Base-by-base conservation (phyloP, 139 green algal species). In the Volvox africanus region DNA sequence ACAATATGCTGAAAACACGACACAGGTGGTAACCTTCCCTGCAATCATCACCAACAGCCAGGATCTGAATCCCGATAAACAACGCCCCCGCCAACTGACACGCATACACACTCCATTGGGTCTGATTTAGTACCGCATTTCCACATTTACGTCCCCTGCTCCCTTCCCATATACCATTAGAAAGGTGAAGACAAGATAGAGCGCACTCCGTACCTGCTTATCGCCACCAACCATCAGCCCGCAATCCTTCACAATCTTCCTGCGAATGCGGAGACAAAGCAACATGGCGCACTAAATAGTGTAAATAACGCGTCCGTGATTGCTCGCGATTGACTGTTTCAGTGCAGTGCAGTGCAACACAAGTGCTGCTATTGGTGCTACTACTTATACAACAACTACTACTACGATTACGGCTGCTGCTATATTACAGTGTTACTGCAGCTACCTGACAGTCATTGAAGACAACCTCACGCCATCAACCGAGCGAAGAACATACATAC, bases 181-280 rank as follows among this genome's bases (percentile, higher is more conserved):
- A 9, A 55, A 55, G 44, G 9, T 9, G 44, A 5, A 14, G 44
- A 55, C 44, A 9, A 14, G 44, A 9, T 9, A 55, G 44, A n/a
- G n/a, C n/a, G n/a, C 44, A 9, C 44, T 9, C 44, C 44, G 44
- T 55, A 84, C 78, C 78, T 84, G 78, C 78, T 84, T 84, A 36
- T 37, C 37, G 17, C 20, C 20, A 14, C 12, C 13, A 24, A 68
- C 18, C 78, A 50, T 36, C 12, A 84, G 37, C 18, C 37, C 37
- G 20, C 17, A n/a, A 1, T 35, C n/a, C 21, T 18, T 50, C 28
- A 85, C 33, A 1, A 65, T 3, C n/a, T 61, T 37, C 62, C 50
- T 90, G 71, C 75, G 24, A 13, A 32, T 19, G 30, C 55, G 18
- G 36, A 14, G 12, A 82, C 16, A 17, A 69, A 28, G 65, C 21